phyloP scores from a whole-genome alignment of 169 alveolate genomes.

The Cryptosporidium viatorum region DNA sequence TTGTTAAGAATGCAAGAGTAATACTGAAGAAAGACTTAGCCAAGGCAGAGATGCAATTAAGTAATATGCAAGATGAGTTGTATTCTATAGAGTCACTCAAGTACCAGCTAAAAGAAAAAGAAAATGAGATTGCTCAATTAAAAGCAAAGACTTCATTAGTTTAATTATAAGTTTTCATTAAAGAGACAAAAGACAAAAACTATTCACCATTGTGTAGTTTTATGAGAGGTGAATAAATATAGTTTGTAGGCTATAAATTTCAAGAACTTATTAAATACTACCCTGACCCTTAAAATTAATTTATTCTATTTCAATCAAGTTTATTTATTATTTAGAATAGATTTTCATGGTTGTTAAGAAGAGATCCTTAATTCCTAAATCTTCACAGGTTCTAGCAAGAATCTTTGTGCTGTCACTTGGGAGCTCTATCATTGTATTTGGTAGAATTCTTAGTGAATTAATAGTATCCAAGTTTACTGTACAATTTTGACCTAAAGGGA shows the following conservation, averaged over 20 bases:
- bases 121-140: constrained; percentile 72
- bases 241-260: constrained; percentile 11
- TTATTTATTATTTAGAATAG: constrained; percentile 41
- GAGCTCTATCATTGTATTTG: constrained; percentile 77
- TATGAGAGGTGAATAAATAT: neutral
- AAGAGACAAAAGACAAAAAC: neutral
- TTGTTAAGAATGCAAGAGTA: constrained; percentile 74
- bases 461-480: constrained; percentile 2
- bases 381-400: constrained; percentile 78
- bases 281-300: neutral
- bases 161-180: constrained; percentile 61
- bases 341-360: constrained; percentile 82
- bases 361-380: constrained; percentile 78
- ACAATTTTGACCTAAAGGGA: constrained; percentile 49
- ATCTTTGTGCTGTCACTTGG: constrained; percentile 79
- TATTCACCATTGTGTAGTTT: neutral
- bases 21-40: constrained; percentile 62
- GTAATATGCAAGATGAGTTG: constrained; percentile 59
- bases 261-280: neutral
- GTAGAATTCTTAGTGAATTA: constrained; percentile 73
- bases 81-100: constrained; percentile 63
- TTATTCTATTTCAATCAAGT: neutral
- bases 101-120: constrained; percentile 61
- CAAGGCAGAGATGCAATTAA: constrained; percentile 71
- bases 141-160: constrained; percentile 56